Evolutionary conservation across 495 filamentous ascomycete species (phyloP), one percentile per base, ranked within the genome.

Genomic region (Penicillium steckii): DNA sequence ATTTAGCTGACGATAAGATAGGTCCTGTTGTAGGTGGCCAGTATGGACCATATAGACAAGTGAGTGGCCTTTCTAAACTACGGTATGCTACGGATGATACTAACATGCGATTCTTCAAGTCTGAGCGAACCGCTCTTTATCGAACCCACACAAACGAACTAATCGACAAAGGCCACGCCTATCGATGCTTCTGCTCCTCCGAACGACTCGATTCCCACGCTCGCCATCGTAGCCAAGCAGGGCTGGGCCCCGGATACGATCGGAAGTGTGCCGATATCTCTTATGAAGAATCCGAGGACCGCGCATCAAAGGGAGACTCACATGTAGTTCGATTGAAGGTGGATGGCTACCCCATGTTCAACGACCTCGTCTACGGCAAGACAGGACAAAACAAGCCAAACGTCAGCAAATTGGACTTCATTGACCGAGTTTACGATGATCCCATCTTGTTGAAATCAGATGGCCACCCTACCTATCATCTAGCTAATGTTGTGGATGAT

Each of bases 401-500:
- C 32, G 76, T 67, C 42, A 61, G 52, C 35, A 74, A 72, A 32
- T 53, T 68, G 61, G 61, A 77, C 54, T 56, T 70, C 10, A 75
- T 72, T 45, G 72, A 80, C 27, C 61, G 69, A 4, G 70, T 79
- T 3, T 87, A 80, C 46, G 86, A 89, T 48, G 89, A 91, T 65
- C 91, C 89, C 8, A 85, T 98, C 55, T 73, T 98, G 38, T 66
- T 96, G 23, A 98, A 97, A 69, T 85, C 84, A 7, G 94, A 98
- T 61, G 91, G 91, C 0, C 84, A 86, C 46, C 94, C 94, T 1
- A 97, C 94, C 8, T 98, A 98, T 62, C 94, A 97, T 66, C 84
- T 98, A 46, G 94, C 94, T 3, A 97, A 97, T 68, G 92, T 98
- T 21, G 86, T 98, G 18, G 94, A 98, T 66, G 94, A 98, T 66